These are phyloP conservation scores for Hygrophila difformis DNA, from an alignment of 257 asterid genomes.

Conservation along the genomic window DNA sequence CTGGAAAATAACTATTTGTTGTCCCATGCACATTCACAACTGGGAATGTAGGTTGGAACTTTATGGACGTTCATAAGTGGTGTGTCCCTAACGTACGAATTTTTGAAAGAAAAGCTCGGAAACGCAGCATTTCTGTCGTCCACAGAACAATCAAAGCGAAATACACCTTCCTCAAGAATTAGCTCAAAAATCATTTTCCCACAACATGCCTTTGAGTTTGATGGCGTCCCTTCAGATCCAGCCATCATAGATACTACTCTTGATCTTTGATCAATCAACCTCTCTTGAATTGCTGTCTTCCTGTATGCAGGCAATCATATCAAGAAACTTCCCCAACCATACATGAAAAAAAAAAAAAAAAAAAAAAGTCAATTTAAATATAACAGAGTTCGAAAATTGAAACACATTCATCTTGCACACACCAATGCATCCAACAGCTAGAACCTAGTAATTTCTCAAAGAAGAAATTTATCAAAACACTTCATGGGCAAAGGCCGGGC, in stretches of 20 bases:
- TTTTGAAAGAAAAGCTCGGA: conserved; percentile 73
- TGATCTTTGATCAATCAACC: conserved; percentile 26
- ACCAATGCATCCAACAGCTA: too few species aligned
- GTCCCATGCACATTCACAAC: too few species aligned
- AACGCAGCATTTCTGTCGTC: conserved; percentile 64
- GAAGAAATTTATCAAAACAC: too few species aligned
- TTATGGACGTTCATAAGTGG: conserved; percentile 32
- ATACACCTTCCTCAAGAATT: conserved; percentile 80
- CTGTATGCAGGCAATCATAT: conserved; percentile 11
- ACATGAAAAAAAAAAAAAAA: too few species aligned
- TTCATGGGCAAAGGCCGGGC: too few species aligned
- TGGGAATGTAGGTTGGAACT: conserved; percentile 55
- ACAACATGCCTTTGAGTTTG: conserved; percentile 23
- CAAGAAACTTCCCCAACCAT: conserved; percentile 17
- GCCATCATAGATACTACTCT: conserved; percentile 39
- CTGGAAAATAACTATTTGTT: conserved; percentile 64
- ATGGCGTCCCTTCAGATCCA: conserved; percentile 30
- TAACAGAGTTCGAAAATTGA: too few species aligned
- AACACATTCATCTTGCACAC: too few species aligned
- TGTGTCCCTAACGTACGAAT: conserved; percentile 59
- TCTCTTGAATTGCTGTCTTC: conserved; percentile 16
- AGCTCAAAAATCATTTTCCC: conserved; percentile 82
- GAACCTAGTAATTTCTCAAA: too few species aligned
- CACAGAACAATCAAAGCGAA: conserved; percentile 83
- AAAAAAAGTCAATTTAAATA: too few species aligned